A percentile compares a stretch with the other conserved stretches of the same genome.
These are phyloP conservation scores for Cercospora berteroae DNA, from an alignment of 2,329 filamentous ascomycete genomes.

Conservation along the genomic window DNA sequence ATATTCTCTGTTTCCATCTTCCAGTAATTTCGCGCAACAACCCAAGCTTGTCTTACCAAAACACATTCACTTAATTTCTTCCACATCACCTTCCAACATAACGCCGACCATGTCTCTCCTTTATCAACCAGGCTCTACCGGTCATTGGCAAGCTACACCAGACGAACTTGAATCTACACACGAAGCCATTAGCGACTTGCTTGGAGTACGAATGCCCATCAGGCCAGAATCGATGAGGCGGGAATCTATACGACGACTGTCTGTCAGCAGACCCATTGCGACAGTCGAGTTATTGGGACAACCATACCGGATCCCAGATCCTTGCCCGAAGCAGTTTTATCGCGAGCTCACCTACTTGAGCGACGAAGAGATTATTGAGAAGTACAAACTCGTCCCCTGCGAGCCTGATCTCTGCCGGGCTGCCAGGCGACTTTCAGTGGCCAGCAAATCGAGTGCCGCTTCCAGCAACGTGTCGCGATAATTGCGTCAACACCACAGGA, in stretches of 20 bases:
- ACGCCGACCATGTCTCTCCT: slow-evolving; percentile 16
- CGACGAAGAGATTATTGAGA: slow-evolving; percentile 20
- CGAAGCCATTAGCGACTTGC: slow-evolving; percentile 14
- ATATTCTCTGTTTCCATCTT: slow-evolving; percentile 9
- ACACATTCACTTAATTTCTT: slow-evolving; percentile 12
- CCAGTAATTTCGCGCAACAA: background rate
- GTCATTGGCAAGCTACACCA: slow-evolving; percentile 13
- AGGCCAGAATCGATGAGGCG: background rate
- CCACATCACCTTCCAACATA: background rate
- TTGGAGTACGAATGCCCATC: slow-evolving; percentile 6
- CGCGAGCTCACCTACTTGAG: slow-evolving; percentile 20
- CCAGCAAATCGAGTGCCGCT: background rate
- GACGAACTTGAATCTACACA: slow-evolving; percentile 13
- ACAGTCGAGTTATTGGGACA: slow-evolving; percentile 18
- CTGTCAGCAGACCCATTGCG: slow-evolving; percentile 6
- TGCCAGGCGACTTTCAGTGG: background rate
- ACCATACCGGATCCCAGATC: slow-evolving; percentile 17
- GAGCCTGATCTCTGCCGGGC: slow-evolving; percentile 2
- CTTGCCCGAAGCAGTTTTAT: slow-evolving; percentile 16
- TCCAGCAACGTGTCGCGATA: slow-evolving; percentile 1
- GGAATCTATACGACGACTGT: background rate
- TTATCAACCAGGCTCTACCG: slow-evolving; percentile 8
- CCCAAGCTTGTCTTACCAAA: slow-evolving; percentile 1
- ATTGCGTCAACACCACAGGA: background rate
- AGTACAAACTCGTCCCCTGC: slow-evolving; percentile 17